phyloP scores from a whole-genome alignment of 805 yeast species.

The Kuraishia piskuri region DNA sequence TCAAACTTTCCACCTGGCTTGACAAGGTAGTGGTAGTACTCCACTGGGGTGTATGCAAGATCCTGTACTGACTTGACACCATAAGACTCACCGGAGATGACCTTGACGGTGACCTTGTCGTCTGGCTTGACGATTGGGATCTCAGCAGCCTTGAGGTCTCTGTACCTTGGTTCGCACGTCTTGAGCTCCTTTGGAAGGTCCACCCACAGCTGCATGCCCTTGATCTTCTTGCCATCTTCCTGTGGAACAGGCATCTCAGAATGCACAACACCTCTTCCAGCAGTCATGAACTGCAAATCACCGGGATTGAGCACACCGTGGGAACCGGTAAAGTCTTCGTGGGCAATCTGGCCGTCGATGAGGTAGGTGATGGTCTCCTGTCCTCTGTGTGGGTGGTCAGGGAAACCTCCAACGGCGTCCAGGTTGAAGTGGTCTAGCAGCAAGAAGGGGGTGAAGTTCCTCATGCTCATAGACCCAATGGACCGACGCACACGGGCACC shows the following conservation, averaged over 20 bases:
- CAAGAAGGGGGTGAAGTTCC: slow-evolving; percentile 76
- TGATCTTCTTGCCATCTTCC: slow-evolving; percentile 35
- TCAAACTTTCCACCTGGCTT: slow-evolving; percentile 56
- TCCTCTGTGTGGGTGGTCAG: slow-evolving; percentile 79
- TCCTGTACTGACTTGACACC: slow-evolving; percentile 70
- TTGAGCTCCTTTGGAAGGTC: slow-evolving; percentile 64
- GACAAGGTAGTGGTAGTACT: slow-evolving; percentile 58
- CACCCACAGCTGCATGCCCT: slow-evolving; percentile 84
- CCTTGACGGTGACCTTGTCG: slow-evolving; percentile 58
- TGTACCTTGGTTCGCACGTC: slow-evolving; percentile 61
- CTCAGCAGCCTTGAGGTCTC: slow-evolving; percentile 64
- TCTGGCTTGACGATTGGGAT: slow-evolving; percentile 62
- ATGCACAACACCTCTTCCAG: slow-evolving; percentile 82
- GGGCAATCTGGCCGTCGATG: slow-evolving; percentile 60
- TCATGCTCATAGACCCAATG: slow-evolving; percentile 57
- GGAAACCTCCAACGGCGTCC: slow-evolving; percentile 62
- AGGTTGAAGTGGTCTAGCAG: slow-evolving; percentile 74
- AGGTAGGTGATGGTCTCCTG: slow-evolving; percentile 73
- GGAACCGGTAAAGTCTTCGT: slow-evolving; percentile 84
- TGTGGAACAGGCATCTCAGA: slow-evolving; percentile 73
- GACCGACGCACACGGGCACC: slow-evolving; percentile 85
- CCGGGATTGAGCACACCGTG: slow-evolving; percentile 71
- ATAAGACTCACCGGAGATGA: slow-evolving; percentile 69
- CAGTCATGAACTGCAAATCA: slow-evolving; percentile 90
- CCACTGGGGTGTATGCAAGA: slow-evolving; percentile 75